Base-by-base conservation (phyloP, 192 early-diverging fungal species). In the Coemansia sp. region DNA sequence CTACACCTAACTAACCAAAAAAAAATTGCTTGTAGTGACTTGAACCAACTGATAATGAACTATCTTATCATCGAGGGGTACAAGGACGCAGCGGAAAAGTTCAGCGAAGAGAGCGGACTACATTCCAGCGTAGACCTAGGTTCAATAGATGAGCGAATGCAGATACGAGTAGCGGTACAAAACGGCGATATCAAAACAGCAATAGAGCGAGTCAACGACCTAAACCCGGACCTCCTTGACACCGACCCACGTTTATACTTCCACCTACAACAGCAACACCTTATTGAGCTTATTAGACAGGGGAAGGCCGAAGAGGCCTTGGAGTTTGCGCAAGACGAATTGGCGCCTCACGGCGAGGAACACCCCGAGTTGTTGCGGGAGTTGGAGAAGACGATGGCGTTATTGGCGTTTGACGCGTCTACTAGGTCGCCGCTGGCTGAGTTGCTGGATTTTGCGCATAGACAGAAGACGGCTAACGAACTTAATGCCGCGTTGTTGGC, bases 41-140 rank as follows among this genome's bases (percentile, higher is more conserved):
- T 99, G 48, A 98, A 98, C 88, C 94, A 94, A 76, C 88, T 99
- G 25, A 89, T 99, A 38, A 98, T 99, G 96, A 97, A 99, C 86
- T 99, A 99, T 64, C 82, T 99, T 23, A 90, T 98, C 12, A 96
- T 99, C 51, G 98, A 99, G 78, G 98, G 98, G 8, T 98, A 95
- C 87, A 98, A 96, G 80, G 95, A 98, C 74, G 98, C 98, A 0
- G 98, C 96, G 0, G 94, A 98, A 80, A 94, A 96, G 80, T 98
- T 99, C 70, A 91, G 90, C 70, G 75, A 87, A 39, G 98, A 99
- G 68, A 88, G 92, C 55, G 93, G 94, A 0, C 77, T 98, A 3
- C 77, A 86, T 36, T 91, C 93, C 5, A 86, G 75, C 14, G 89
- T 96, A 5, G 94, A 99, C 71, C 70, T 98, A 60, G 86, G 87